Evolutionary conservation across 352 stramenopile genomes (phyloP), one percentile per base, ranked within the genome.

Genomic region (Phytophthora pini): DNA sequence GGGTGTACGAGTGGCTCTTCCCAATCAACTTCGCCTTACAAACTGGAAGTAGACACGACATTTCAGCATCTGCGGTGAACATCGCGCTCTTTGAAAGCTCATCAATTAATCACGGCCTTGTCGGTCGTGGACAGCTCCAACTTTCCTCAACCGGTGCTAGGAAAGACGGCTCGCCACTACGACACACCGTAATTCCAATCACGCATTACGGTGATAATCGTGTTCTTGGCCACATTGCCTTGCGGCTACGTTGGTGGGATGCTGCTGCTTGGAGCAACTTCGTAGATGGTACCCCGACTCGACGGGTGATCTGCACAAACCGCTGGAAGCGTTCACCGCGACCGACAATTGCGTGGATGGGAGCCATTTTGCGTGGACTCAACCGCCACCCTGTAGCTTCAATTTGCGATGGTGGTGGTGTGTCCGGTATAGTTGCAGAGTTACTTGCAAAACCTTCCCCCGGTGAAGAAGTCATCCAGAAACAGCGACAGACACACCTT

Each of bases 291-390:
- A 71, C 67, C 8, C 53, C 67, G 1, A 55, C 43, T 32, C 68
- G 86, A 50, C 80, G 84, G n/a, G 64, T 93, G 22, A 65, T 94
- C 49, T 87, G 82, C 55, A 89, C 82, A 1, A 94, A 94, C 22
- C 77, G 84, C 15, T 77, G 61, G 40, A 76, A 70, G 46, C 57
- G 51, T 29, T 56, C 54, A 24, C 67, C 66, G 24, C 68, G 83
- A 10, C 59, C 66, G 26, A 49, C 48, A 40, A 73, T 80, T 29
- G 67, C 72, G 49, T 94, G 87, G 87, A 87, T 87, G 45, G 81
- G 81, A 4, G 82, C 87, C 5, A 43, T 94, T 20, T 72, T 79
- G 47, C 82, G 87, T 10, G 87, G 87, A 4, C 69, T 94, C 12
- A 91, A 90, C 26, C 82, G 87, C 7, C 77, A 92, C 47, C 87